Evolutionary conservation across 495 filamentous ascomycete genomes (phyloP), one percentile per base, ranked within the genome.

Genomic region (Hypoxylon subgilvum): DNA sequence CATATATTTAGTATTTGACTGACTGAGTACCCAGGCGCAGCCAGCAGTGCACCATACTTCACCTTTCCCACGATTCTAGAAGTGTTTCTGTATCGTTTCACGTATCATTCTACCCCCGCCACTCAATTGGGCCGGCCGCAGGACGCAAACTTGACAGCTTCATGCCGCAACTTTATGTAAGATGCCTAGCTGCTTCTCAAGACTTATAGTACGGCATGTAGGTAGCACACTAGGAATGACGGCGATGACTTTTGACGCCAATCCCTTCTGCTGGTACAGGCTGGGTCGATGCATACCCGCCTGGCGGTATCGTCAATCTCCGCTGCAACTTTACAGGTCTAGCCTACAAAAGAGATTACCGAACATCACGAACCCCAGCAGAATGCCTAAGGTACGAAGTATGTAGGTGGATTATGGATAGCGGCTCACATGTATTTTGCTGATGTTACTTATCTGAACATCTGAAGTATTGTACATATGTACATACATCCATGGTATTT

Each of bases 51-150:
- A 18, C 21, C 22, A 45, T 6, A 27, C 42, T 36, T 63, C 42
- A 44, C 61, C 61, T 64, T 40, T n/a, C 48, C 23, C 50, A 40
- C 49, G 49, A 58, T 64, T 58, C 61, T 54, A 54, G 53, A 64
- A 55, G 22, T 44, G 61, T 64, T 64, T 64, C 61, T 40, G 36
- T 17, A 8, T 50, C 28, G 61, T 64, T 64, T 64, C 61, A 64
- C 49, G 48, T 58, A 64, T 21, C 49, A 52, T 28, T 42, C 36
- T 46, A n/a, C n/a, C n/a, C 35, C 34, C 16, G 35, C 25, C 25
- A 10, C 42, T 25, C 23, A 42, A 57, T 34, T 52, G 16, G 28
- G 43, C 22, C 30, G 19, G 30, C 22, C n/a, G 31, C 52, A 48
- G 19, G 30, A 57, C 53, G 60, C 52, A 51, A 42, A 53, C 49